Evolutionary conservation across 2,329 filamentous ascomycete species (phyloP), one percentile per base, ranked within the genome.

Genomic region (Cordyceps farinosa): DNA sequence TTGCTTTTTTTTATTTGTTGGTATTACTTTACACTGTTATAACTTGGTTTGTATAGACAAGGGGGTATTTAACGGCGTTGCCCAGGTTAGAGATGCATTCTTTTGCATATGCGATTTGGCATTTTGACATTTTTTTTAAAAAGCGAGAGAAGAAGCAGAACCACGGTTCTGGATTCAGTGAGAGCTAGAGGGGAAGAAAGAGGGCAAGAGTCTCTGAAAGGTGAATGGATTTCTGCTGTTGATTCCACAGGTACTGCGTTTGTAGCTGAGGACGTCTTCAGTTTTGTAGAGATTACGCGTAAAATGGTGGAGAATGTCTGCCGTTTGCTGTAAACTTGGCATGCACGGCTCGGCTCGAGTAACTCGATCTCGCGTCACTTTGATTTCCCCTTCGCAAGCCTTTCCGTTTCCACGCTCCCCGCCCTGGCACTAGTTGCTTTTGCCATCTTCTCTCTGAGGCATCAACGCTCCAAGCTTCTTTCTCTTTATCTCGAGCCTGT

Each of bases 221-320:
- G 30, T 15, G 32, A 58, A 36, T 58, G 55, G 42, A 58, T 48
- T 27, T 29, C n/a, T 58, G 55, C 55, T 32, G 44, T 48, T 58
- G 29, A 27, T 8, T 47, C 17, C 17, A 27, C 8, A 22, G 29
- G 29, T 45, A 15, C 40, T 32, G 42, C 17, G 40, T 44, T 30
- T 55, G 27, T 32, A n/a, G 36, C 13, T 40, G 51, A 40, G 51
- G 1, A 22, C 22, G 9, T 17, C 2, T 10, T 38, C 11, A 7
- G 17, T 17, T 29, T 22, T 29, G 6, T 32, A 54, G 51, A 27
- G 11, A 40, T 7, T 17, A 5, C 11, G 7, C 17, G 48, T 51
- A 51, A 40, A 22, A 40, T 5, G 30, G 45, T 48, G 10, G 27
- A n/a, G 17, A 34, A 4, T 9, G 48, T 34, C 29, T 27, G 15